These are phyloP conservation scores for Sporisorium sorghi DNA, from an alignment of 1,284 basidiomycete species.

Conservation along the genomic window DNA sequence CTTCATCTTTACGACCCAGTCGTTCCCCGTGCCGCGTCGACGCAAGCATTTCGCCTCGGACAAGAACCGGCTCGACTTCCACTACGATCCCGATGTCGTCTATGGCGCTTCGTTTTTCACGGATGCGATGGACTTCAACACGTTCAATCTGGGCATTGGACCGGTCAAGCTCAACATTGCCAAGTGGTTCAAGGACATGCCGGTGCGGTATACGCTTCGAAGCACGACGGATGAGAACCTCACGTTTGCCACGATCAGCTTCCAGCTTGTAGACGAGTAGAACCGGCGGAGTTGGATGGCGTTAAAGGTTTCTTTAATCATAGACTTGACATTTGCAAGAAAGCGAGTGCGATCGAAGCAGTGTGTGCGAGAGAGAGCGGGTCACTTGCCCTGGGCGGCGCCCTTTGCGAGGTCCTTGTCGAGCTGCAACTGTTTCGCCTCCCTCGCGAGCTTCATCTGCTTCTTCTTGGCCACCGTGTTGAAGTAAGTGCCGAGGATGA, in stretches of 20 bases:
- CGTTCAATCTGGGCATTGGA: slow-evolving; percentile 61
- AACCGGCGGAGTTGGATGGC: too few species aligned
- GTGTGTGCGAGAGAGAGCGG: too few species aligned
- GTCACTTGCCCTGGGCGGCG: slow-evolving; percentile 53
- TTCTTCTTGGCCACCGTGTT: slow-evolving; percentile 65
- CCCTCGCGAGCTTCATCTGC: slow-evolving; percentile 58
- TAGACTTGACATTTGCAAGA: background rate
- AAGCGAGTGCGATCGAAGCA: too few species aligned
- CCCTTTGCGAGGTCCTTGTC: slow-evolving; percentile 54
- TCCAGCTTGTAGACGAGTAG: slow-evolving; percentile 69
- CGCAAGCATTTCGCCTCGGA: slow-evolving; percentile 69
- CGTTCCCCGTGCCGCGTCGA: slow-evolving; percentile 67
- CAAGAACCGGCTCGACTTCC: slow-evolving; percentile 62
- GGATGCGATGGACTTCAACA: slow-evolving; percentile 64
- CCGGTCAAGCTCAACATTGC: slow-evolving; percentile 60
- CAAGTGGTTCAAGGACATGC: slow-evolving; percentile 69
- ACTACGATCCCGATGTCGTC: slow-evolving; percentile 69
- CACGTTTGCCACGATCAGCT: slow-evolving; percentile 69
- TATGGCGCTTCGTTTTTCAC: slow-evolving; percentile 65
- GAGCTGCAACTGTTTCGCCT: slow-evolving; percentile 30
- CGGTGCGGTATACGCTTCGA: slow-evolving; percentile 70
- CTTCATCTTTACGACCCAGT: slow-evolving; percentile 70
- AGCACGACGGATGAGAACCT: slow-evolving; percentile 68
- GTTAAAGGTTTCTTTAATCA: background rate
- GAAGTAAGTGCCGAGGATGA: slow-evolving; percentile 58